Conservation (phyloP, 2,329 filamentous ascomycete species). For the Fusarium floridanum region DNA sequence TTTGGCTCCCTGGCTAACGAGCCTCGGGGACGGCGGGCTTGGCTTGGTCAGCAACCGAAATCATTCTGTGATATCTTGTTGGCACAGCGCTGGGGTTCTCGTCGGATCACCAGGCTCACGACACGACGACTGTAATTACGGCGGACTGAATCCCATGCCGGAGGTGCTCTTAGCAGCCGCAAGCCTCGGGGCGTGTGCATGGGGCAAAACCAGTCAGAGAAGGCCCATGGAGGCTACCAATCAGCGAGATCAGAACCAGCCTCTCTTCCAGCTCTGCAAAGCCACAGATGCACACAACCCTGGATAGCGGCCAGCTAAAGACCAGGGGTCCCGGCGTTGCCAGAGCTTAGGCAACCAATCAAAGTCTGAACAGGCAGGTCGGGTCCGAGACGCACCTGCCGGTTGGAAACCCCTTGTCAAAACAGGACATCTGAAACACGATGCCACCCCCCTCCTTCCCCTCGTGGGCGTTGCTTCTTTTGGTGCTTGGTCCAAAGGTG, state of each 20-base stretch:
- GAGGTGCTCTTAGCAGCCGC: slow-evolving; percentile 1
- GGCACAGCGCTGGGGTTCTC: not conserved
- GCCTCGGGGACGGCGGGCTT: not conserved
- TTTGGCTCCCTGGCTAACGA: not conserved
- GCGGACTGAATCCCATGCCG: slow-evolving; percentile 5
- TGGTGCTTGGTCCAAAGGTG: slow-evolving; percentile 1
- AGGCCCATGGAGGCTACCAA: slow-evolving; percentile 16
- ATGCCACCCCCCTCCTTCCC: slow-evolving; percentile 16
- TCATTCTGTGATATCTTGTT: not conserved
- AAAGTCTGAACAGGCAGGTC: slow-evolving; percentile 9
- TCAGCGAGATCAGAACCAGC: slow-evolving; percentile 11
- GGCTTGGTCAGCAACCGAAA: not conserved
- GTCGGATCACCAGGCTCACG: not conserved
- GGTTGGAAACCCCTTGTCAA: slow-evolving; percentile 32
- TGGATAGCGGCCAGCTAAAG: slow-evolving; percentile 4
- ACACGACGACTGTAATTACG: slow-evolving; percentile 1
- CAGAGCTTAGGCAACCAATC: slow-evolving; percentile 23
- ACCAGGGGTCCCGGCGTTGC: slow-evolving; percentile 33
- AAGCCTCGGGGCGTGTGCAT: slow-evolving; percentile 3
- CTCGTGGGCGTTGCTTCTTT: slow-evolving; percentile 20
- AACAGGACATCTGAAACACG: slow-evolving; percentile 37
- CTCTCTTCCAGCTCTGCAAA: slow-evolving; percentile 19
- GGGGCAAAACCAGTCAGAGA: slow-evolving; percentile 3
- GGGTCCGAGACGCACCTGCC: slow-evolving; percentile 35
- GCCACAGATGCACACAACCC: not conserved